phyloP scores from a whole-genome alignment of 176 grass and related monocot species.

The Oryza nivara region DNA sequence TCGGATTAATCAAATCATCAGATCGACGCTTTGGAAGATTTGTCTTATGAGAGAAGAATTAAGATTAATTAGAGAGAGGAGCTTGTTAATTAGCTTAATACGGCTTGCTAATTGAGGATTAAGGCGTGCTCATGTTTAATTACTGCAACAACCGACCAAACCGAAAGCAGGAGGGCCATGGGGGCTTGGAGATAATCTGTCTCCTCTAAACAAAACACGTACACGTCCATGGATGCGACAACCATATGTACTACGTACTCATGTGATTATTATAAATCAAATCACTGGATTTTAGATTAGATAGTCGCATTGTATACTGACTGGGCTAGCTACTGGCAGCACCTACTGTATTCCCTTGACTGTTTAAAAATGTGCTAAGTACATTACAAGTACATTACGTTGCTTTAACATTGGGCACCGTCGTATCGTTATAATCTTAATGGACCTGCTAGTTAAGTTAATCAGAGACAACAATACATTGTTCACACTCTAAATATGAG shows the following conservation, averaged over 20 bases:
- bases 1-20: slow-evolving; percentile 7
- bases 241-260: neutral
- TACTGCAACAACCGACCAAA: slow-evolving; percentile 37
- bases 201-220: slow-evolving; percentile 23
- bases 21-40: slow-evolving; percentile 8
- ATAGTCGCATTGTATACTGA: neutral
- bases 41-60: slow-evolving; percentile 17
- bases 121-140: neutral
- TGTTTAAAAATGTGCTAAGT: neutral
- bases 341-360: neutral
- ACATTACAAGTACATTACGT: no score
- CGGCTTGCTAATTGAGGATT: slow-evolving; percentile 14
- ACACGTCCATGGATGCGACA: neutral
- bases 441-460: neutral
- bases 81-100: neutral
- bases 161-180: slow-evolving; percentile 5
- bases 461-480: neutral
- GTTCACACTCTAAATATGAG: neutral
- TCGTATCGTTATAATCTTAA: no score
- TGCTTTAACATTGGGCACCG: no score
- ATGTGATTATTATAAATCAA: neutral
- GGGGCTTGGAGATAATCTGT: slow-evolving; percentile 12
- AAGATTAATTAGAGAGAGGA: neutral
- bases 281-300: neutral
- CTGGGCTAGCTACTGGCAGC: no score